phyloP scores from a whole-genome alignment of 148 eudicot species.

The Arctostaphylos glauca region DNA sequence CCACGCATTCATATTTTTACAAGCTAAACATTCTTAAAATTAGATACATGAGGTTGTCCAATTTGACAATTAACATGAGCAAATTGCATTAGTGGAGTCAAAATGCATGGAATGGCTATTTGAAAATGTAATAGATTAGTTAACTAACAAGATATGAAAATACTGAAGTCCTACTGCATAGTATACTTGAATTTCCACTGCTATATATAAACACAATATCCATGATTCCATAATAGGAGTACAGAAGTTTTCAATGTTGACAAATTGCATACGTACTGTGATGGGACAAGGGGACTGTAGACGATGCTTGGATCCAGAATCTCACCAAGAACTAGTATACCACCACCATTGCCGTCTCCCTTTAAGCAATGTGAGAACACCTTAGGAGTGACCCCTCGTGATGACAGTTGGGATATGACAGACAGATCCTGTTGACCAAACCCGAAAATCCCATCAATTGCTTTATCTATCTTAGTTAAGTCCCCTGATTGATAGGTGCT shows the following conservation, averaged over 20 bases:
- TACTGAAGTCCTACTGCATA: background rate
- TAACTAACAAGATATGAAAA: background rate
- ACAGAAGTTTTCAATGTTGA: conserved; percentile 8
- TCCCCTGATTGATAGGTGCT: conserved; percentile 89
- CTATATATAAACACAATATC: conserved; percentile 5
- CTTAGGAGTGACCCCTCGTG: conserved; percentile 82
- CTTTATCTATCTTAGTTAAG: conserved; percentile 74
- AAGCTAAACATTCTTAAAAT: background rate
- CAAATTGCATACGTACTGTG: conserved; percentile 70
- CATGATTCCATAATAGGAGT: conserved; percentile 9
- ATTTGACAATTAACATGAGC: background rate
- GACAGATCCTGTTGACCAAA: conserved; percentile 88
- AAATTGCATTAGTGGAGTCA: background rate
- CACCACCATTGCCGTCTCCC: conserved; percentile 93
- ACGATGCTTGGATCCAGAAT: conserved; percentile 90
- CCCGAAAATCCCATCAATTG: conserved; percentile 95
- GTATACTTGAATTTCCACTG: conserved; percentile 2
- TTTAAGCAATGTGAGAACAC: conserved; percentile 96
- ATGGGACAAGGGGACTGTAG: conserved; percentile 94
- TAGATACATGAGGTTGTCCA: background rate
- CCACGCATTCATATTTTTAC: background rate
- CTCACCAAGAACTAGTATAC: conserved; percentile 98
- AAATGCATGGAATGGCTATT: background rate
- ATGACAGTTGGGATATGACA: conserved; percentile 81
- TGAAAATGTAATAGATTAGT: background rate